These are phyloP conservation scores for Smallanthus sonchifolius DNA, from an alignment of 129 eudicot species.

Conservation along the genomic window DNA sequence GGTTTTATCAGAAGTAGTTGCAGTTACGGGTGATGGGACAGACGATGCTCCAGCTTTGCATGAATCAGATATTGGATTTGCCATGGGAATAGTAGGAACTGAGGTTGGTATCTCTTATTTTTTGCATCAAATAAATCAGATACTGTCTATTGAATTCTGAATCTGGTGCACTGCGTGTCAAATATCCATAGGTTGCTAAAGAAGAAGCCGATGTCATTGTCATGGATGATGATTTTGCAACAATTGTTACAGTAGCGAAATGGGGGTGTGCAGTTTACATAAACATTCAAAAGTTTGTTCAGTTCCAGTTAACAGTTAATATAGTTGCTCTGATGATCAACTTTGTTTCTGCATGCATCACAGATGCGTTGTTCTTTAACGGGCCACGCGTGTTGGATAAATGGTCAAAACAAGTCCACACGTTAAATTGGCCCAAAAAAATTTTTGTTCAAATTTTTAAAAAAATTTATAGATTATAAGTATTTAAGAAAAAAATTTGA, in stretches of 20 bases:
- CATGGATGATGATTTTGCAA: constrained; percentile 81
- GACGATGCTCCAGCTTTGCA: constrained; percentile 98
- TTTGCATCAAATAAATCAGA: not conserved
- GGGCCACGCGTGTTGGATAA: not conserved
- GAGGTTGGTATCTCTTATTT: constrained; percentile 53
- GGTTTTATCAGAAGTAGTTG: constrained; percentile 63
- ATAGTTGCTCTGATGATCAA: constrained; percentile 94
- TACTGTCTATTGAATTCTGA: not conserved
- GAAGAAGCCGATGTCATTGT: constrained; percentile 91
- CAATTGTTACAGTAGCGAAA: constrained; percentile 85
- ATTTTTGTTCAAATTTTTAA: not conserved
- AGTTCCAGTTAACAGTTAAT: constrained; percentile 94
- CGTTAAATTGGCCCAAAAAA: not conserved
- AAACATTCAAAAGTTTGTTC: constrained; percentile 97
- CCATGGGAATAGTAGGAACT: constrained; percentile 98
- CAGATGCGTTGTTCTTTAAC: constrained; percentile 43
- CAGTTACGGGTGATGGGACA: constrained; percentile 98
- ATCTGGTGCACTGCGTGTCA: not conserved
- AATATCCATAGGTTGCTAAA: constrained; percentile 72
- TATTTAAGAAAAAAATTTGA: not conserved
- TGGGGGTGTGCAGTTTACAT: constrained; percentile 97
- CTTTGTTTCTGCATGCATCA: constrained; percentile 78
- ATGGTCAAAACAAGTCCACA: not conserved
- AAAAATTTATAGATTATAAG: not conserved
- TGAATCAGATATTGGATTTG: constrained; percentile 94